Evolutionary conservation across 129 eudicot genomes (phyloP), one percentile per base, ranked within the genome.

Genomic region (Helichrysum umbraculigerum): DNA sequence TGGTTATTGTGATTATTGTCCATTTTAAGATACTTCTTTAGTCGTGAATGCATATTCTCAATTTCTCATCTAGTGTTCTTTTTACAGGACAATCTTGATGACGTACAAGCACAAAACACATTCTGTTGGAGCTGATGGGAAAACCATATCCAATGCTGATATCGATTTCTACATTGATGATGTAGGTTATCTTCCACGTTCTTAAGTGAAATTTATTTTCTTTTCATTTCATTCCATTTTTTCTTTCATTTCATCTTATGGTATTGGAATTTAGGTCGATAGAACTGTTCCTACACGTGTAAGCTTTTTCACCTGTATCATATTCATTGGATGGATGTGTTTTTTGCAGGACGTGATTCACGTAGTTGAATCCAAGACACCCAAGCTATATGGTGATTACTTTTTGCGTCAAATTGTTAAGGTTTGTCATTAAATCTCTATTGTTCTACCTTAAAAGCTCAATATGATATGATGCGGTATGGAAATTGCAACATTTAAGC

Each of bases 61-160:
- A 77, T 37, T 47, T 16, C 68, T 72, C 44, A 33, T 77, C 47
- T 44, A 16, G 32, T 65, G 44, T 6, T 63, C 72, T 21, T 35
- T 74, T 79, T 51, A 58, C 92, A 94, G 99, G 85, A 84, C 97
- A 74, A 91, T 91, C 68, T 86, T 94, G 91, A 89, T 94, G 99
- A 82, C 96, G 37, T 94, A 85, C 89, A 94, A 94, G 83, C 99
- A 94, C 87, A 94, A 94, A 76, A 89, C 97, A 22, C 97, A 91
- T 81, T 79, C 97, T 20, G 96, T 89, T 64, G 94, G 81, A 12
- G 81, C 96, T 66, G 93, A 91, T 71, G 93, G 99, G 25, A 91
- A 91, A 65, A 84, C 88, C 29, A 79, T 86, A 77, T 91, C 97
- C 60, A 94, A 94, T 64, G 97, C 97, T 17, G 99, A 94, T 79